Percentiles rank a stretch among this genome's conserved stretches.
Evolutionary conservation across 495 filamentous ascomycete species (phyloP).

Genomic region (Neurospora terricola): DNA sequence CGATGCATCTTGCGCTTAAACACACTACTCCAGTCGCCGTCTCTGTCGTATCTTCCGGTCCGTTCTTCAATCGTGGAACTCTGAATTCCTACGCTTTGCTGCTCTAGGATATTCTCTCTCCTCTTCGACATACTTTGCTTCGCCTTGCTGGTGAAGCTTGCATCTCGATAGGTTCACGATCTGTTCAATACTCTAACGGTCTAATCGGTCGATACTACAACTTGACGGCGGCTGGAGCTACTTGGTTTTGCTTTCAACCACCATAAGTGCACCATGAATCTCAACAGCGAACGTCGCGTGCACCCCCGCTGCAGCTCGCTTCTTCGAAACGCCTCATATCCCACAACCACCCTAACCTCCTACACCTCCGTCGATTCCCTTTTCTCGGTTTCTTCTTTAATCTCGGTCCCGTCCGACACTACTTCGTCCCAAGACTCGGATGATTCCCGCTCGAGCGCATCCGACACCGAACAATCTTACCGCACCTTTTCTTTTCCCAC

Average conservation of each 20-base stretch:
- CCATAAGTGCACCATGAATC: slow-evolving; percentile 42
- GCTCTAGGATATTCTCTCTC: slow-evolving; percentile 35
- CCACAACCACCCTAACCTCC: slow-evolving; percentile 59
- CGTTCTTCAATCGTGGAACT: slow-evolving; percentile 38
- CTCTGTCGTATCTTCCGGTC: slow-evolving; percentile 45
- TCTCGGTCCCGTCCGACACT: slow-evolving; percentile 72
- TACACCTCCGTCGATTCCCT: slow-evolving; percentile 43
- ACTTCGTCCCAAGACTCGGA: slow-evolving; percentile 42
- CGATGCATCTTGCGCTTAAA: slow-evolving; percentile 41
- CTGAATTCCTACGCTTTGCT: slow-evolving; percentile 24
- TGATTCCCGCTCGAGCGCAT: slow-evolving; percentile 28
- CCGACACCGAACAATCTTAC: slow-evolving; percentile 25
- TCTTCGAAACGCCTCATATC: slow-evolving; percentile 37
- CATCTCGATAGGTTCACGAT: slow-evolving; percentile 35
- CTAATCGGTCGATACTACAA: slow-evolving; percentile 39
- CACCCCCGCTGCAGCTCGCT: slow-evolving; percentile 6
- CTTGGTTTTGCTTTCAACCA: slow-evolving; percentile 22
- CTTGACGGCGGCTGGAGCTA: slow-evolving; percentile 46
- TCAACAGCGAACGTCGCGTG: slow-evolving; percentile 22
- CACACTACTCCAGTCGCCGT: slow-evolving; percentile 45
- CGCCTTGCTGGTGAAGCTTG: slow-evolving; percentile 24
- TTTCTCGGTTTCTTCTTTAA: slow-evolving; percentile 40
- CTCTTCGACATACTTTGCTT: slow-evolving; percentile 31
- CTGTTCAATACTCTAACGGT: slow-evolving; percentile 31
- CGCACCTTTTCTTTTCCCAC: slow-evolving; percentile 16